These are phyloP conservation scores for Gigaspora rosea DNA, from an alignment of 192 early-diverging fungal species.

Conservation along the genomic window DNA sequence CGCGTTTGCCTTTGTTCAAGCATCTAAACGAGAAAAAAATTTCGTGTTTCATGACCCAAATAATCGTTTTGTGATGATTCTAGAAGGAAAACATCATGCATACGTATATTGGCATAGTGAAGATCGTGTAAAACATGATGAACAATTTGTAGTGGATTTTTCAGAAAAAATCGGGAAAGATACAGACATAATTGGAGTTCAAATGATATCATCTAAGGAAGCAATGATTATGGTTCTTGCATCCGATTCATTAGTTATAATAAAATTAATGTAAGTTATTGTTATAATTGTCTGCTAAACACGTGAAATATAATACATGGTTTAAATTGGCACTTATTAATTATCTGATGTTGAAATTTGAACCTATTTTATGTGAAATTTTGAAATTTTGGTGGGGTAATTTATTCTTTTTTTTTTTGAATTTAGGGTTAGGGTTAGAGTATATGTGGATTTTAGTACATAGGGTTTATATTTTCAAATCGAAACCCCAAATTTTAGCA, in stretches of 20 bases:
- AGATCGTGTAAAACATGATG: slow-evolving; percentile 36
- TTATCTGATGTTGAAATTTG: too few relatives aligned
- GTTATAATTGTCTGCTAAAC: too few relatives aligned
- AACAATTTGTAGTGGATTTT: slow-evolving; percentile 52
- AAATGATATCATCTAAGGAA: slow-evolving; percentile 42
- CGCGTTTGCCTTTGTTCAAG: slow-evolving; percentile 74
- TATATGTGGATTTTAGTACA: too few relatives aligned
- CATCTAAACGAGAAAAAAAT: slow-evolving; percentile 71
- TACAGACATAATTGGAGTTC: slow-evolving; percentile 51
- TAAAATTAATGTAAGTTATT: neutral
- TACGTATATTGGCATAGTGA: slow-evolving; percentile 51
- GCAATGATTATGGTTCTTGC: slow-evolving; percentile 45
- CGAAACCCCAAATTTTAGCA: too few relatives aligned
- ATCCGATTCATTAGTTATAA: neutral
- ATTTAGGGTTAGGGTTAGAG: too few relatives aligned
- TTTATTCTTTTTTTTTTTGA: too few relatives aligned
- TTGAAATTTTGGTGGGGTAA: too few relatives aligned
- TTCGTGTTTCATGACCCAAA: slow-evolving; percentile 61
- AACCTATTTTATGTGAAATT: too few relatives aligned
- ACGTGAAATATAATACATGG: too few relatives aligned
- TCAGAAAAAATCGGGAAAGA: slow-evolving; percentile 36
- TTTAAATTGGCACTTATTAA: too few relatives aligned
- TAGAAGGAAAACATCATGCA: slow-evolving; percentile 54
- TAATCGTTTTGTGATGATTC: slow-evolving; percentile 46
- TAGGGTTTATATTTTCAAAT: too few relatives aligned